phyloP scores from a whole-genome alignment of 192 early-diverging fungal genomes.

The Coemansia sp. region DNA sequence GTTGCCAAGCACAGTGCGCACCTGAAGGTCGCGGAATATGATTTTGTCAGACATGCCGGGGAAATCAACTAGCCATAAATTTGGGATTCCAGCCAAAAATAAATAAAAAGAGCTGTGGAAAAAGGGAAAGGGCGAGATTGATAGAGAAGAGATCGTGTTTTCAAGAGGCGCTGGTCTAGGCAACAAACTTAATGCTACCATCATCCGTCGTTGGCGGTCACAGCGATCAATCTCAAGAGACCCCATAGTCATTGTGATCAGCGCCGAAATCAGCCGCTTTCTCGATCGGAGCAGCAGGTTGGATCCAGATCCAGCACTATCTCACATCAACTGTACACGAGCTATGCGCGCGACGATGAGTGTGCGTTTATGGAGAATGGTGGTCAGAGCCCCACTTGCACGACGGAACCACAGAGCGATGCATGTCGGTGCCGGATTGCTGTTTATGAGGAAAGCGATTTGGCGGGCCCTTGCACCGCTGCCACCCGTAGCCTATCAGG shows the following conservation, averaged over 20 bases:
- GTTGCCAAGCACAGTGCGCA: slow-evolving; percentile 82
- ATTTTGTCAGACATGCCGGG: slow-evolving; percentile 58
- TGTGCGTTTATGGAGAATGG: not conserved
- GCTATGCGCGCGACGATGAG: not conserved
- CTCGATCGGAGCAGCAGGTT: not conserved
- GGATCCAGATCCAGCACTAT: not conserved
- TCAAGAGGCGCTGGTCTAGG: not conserved
- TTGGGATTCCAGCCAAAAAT: not conserved
- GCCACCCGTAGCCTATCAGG: slow-evolving; percentile 18
- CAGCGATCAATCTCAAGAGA: not conserved
- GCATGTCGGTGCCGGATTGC: not conserved
- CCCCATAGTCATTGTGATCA: not conserved
- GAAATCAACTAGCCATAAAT: not conserved
- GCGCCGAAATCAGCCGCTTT: not conserved
- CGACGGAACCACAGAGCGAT: not conserved
- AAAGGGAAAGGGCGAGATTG: not conserved
- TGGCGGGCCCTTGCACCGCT: not conserved
- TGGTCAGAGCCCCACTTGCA: not conserved
- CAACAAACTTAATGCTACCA: not conserved
- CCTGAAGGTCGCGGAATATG: slow-evolving; percentile 70
- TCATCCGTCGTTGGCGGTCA: not conserved
- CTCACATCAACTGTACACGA: not conserved
- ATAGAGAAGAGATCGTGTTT: not conserved
- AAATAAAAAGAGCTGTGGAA: no score
- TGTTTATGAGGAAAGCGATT: not conserved